These are phyloP conservation scores for Dactylonectria macrodidyma DNA, from an alignment of 2,329 filamentous ascomycete species.

Conservation along the genomic window DNA sequence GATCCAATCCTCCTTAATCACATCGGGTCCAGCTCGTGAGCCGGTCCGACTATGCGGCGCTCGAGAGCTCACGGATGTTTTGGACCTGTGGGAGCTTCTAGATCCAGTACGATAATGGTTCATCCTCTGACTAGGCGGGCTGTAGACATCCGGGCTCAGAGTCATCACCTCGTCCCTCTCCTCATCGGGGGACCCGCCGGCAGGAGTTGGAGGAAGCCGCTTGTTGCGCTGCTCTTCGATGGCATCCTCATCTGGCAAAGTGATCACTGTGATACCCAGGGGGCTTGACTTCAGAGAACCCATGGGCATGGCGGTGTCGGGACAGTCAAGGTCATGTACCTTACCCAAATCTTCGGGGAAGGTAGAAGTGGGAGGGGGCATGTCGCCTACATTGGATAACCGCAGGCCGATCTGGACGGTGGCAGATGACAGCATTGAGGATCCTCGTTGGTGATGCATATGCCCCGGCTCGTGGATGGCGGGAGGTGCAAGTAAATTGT, in stretches of 20 bases:
- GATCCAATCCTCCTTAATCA: slow-evolving; percentile 30
- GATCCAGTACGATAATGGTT: slow-evolving; percentile 26
- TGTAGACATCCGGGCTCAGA: slow-evolving; percentile 69
- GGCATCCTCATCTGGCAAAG: slow-evolving; percentile 43
- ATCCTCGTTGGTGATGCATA: slow-evolving; percentile 68
- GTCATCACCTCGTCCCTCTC: slow-evolving; percentile 53
- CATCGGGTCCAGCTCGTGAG: slow-evolving; percentile 24
- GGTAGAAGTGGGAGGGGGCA: slow-evolving; percentile 52
- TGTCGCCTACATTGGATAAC: slow-evolving; percentile 72
- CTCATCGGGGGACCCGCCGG: slow-evolving; percentile 37
- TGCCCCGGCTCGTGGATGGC: slow-evolving; percentile 57
- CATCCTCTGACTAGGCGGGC: slow-evolving; percentile 50
- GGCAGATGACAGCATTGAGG: slow-evolving; percentile 75
- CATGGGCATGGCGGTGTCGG: slow-evolving; percentile 42
- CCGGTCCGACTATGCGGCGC: slow-evolving; percentile 33
- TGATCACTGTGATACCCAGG: slow-evolving; percentile 45
- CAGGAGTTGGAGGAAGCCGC: slow-evolving; percentile 55
- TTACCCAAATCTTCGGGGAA: slow-evolving; percentile 45
- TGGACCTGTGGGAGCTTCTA: slow-evolving; percentile 38
- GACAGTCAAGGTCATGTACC: slow-evolving; percentile 57
- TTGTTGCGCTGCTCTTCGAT: slow-evolving; percentile 42
- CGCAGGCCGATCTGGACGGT: slow-evolving; percentile 81
- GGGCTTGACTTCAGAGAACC: slow-evolving; percentile 43
- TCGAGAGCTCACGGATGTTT: slow-evolving; percentile 38
- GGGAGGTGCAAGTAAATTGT: slow-evolving; percentile 56